These are phyloP conservation scores for Alloascoidea africana DNA, from an alignment of 805 yeast species.

Conservation along the genomic window DNA sequence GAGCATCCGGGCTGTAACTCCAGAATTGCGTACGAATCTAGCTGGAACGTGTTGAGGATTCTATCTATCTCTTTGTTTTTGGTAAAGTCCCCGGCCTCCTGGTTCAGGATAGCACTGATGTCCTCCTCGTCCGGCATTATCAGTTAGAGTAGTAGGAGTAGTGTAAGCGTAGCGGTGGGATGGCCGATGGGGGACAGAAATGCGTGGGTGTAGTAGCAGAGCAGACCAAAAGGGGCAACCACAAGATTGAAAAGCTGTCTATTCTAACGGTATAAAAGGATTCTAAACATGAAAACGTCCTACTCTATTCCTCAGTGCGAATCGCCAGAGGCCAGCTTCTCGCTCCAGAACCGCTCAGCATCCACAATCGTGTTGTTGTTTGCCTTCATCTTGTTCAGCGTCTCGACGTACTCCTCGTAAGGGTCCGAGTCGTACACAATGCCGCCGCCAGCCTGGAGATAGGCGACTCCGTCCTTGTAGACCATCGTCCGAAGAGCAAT, in stretches of 20 bases:
- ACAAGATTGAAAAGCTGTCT: no score
- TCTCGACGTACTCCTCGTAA: conserved; percentile 87
- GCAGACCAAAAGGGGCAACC: not conserved
- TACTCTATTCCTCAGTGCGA: no score
- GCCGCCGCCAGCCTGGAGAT: conserved; percentile 98
- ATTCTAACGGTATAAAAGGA: no score
- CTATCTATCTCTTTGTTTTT: conserved; percentile 41
- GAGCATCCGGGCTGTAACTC: conserved; percentile 29
- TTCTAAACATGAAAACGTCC: no score
- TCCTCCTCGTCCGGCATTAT: conserved; percentile 10
- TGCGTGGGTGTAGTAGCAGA: not conserved
- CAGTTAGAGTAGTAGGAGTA: no score
- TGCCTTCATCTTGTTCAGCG: conserved; percentile 94
- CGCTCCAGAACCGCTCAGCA: conserved; percentile 49
- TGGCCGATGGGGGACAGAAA: no score
- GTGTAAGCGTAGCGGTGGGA: no score
- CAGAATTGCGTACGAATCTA: conserved; percentile 41
- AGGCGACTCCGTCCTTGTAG: conserved; percentile 77
- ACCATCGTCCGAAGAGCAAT: conserved; percentile 97
- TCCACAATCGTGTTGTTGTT: conserved; percentile 82
- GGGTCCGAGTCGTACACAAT: conserved; percentile 93
- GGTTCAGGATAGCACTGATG: conserved; percentile 15
- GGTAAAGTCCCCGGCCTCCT: conserved; percentile 13
- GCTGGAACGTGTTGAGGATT: conserved; percentile 28
- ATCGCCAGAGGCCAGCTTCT: not conserved